These are phyloP conservation scores for Boletus rubescentipes DNA, from an alignment of 768 basidiomycete genomes.

Conservation along the genomic window DNA sequence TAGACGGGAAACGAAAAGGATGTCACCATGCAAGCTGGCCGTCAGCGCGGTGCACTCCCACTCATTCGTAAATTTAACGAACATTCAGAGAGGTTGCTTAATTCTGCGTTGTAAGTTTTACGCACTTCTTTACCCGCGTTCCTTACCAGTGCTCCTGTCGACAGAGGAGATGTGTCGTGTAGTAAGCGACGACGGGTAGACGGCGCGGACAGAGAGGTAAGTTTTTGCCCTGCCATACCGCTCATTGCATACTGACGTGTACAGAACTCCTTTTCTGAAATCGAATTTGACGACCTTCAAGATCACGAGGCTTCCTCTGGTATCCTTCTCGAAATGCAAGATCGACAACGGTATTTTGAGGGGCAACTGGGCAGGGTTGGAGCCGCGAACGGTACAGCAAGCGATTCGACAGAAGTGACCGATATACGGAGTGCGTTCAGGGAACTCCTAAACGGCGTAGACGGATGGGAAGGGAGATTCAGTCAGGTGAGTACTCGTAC, in stretches of 20 bases:
- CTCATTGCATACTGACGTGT: background rate
- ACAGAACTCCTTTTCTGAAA: constrained; percentile 48
- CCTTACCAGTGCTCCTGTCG: background rate
- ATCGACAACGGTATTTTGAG: constrained; percentile 71
- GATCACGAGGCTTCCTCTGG: constrained; percentile 63
- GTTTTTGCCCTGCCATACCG: constrained; percentile 1
- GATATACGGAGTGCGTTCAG: constrained; percentile 49
- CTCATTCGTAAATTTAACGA: constrained; percentile 97
- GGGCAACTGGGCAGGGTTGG: constrained; percentile 42
- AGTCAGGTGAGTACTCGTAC: constrained; percentile 44
- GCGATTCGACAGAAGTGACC: constrained; percentile 29
- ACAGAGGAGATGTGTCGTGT: constrained; percentile 55
- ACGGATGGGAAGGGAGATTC: constrained; percentile 58
- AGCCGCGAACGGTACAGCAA: background rate
- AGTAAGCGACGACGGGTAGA: constrained; percentile 60
- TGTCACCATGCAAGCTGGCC: constrained; percentile 93
- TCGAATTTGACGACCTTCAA: constrained; percentile 85
- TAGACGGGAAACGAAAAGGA: constrained; percentile 91
- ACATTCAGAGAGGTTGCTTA: constrained; percentile 87
- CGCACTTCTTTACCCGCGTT: constrained; percentile 2
- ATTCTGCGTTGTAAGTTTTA: constrained; percentile 66
- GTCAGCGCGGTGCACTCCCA: constrained; percentile 83
- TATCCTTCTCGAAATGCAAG: constrained; percentile 85
- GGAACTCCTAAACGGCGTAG: constrained; percentile 47
- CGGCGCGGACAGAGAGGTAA: constrained; percentile 44